phyloP scores from a whole-genome alignment of 306 rosid genomes.

The Parietaria judaica region DNA sequence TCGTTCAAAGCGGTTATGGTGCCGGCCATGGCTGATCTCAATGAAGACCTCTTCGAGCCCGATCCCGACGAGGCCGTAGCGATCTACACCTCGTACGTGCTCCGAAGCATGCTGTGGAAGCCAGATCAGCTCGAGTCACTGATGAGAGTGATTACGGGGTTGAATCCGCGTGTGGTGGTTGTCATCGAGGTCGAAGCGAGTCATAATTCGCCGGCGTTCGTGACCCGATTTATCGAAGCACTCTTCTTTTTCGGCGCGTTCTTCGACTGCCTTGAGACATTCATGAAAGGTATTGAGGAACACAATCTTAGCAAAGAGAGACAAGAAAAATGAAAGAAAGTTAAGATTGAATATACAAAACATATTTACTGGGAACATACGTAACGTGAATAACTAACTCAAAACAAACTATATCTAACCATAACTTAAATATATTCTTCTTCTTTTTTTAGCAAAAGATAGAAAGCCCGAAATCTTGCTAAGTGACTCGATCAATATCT shows the following conservation, averaged over 20 bases:
- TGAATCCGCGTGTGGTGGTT: slow-evolving; percentile 40
- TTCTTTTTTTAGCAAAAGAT: too few relatives aligned
- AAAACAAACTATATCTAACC: too few relatives aligned
- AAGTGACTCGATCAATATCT: too few relatives aligned
- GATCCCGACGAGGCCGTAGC: slow-evolving; percentile 39
- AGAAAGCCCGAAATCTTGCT: too few relatives aligned
- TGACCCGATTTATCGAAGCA: slow-evolving; percentile 51
- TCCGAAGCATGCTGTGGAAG: slow-evolving; percentile 27
- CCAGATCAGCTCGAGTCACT: slow-evolving; percentile 39
- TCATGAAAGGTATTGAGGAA: slow-evolving; percentile 18
- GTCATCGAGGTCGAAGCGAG: slow-evolving; percentile 47
- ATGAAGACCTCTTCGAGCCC: slow-evolving; percentile 28
- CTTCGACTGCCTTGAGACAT: slow-evolving; percentile 48
- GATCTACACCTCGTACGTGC: slow-evolving; percentile 21
- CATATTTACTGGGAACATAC: too few relatives aligned
- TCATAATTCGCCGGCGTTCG: slow-evolving; percentile 50
- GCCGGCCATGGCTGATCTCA: slow-evolving; percentile 34
- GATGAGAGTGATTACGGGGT: slow-evolving; percentile 33
- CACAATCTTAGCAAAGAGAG: too few relatives aligned
- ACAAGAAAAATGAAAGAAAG: too few relatives aligned
- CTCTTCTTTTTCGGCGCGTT: slow-evolving; percentile 46
- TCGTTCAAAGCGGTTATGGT: slow-evolving; percentile 38
- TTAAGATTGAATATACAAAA: too few relatives aligned
- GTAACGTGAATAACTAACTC: too few relatives aligned
- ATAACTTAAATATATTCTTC: too few relatives aligned